Evolutionary conservation across 768 basidiomycete genomes (phyloP), one percentile per base, ranked within the genome.

Genomic region (Rhodosporidiobolus sp.): DNA sequence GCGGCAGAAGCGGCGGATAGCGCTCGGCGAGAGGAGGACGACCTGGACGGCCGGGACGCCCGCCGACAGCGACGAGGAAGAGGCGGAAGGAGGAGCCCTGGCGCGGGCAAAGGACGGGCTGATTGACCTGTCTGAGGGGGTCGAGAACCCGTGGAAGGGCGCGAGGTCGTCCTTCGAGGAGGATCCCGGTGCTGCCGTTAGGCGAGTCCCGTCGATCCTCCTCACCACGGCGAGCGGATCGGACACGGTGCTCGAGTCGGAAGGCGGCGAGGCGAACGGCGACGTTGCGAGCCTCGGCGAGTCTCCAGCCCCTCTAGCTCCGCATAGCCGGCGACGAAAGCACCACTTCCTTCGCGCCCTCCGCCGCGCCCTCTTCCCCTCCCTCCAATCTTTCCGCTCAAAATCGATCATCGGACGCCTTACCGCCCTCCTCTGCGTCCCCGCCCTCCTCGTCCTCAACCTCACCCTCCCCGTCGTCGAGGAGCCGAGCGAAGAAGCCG

Each of bases 381-480:
- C 93, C 0, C 82, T 98, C 2, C 88, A 89, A 66, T 84, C 86
- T 61, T 90, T 96, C 80, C 70, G 82, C 35, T 83, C 85, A 32
- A 93, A 95, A 81, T 88, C 88, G 26, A 75, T 88, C 61, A 76
- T 89, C 19, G 89, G 89, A 1, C 87, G 87, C 81, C 82, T 91
- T 43, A 89, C 90, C 0, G 86, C 88, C 0, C 75, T 95, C 34
- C 85, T 96, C 67, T 92, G 93, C 6, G 87, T 89, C 0, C 95
- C 95, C 3, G 92, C 93, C 3, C 88, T 99, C 3, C 83, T 96
- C 80, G 83, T 85, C 7, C 82, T 99, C 60, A 97, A 94, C 0
- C 74, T 98, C 28, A 97, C 95, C 0, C 83, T 98, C 17, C 94
- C 94, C 8, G 94, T 99, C 20, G 92, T 94, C 88, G 78, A 80